A percentile compares a stretch with the other conserved stretches of the same genome.
These are phyloP conservation scores for Rhodotorula kratochvilovae DNA, from an alignment of 768 basidiomycete genomes.

Conservation along the genomic window DNA sequence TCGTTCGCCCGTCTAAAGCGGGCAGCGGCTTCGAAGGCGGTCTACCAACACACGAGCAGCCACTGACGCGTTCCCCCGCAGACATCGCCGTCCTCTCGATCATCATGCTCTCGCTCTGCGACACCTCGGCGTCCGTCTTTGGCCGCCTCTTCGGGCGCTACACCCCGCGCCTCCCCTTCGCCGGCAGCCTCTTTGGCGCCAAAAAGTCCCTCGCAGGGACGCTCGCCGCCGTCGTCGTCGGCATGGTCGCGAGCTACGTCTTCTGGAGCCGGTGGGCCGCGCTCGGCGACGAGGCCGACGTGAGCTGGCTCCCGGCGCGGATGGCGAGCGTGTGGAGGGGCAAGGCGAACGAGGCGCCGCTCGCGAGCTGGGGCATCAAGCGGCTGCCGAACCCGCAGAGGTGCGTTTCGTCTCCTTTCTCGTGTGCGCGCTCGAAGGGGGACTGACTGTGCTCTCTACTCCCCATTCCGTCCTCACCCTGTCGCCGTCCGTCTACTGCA, in stretches of 20 bases:
- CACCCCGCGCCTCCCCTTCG: slow-evolving; percentile 43
- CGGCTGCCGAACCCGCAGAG: slow-evolving; percentile 25
- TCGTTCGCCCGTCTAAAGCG: too few species aligned
- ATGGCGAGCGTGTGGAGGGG: slow-evolving; percentile 19
- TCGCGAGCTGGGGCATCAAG: slow-evolving; percentile 4
- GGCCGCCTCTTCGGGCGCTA: slow-evolving; percentile 43
- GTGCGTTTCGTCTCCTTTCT: neutral
- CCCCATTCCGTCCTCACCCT: neutral
- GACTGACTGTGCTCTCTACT: neutral
- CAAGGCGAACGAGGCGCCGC: neutral
- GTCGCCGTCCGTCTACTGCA: neutral
- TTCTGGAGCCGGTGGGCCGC: slow-evolving; percentile 39
- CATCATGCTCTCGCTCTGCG: slow-evolving; percentile 44
- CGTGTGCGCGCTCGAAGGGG: accelerated
- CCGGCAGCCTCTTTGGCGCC: slow-evolving; percentile 39
- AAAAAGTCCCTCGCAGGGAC: slow-evolving; percentile 44
- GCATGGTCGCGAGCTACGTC: slow-evolving; percentile 38
- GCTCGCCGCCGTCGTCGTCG: slow-evolving; percentile 36
- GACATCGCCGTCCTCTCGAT: slow-evolving; percentile 44
- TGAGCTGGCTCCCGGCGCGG: slow-evolving; percentile 38
- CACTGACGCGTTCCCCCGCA: slow-evolving; percentile 1
- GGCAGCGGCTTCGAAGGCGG: too few species aligned
- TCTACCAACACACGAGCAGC: too few species aligned
- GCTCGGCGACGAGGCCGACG: slow-evolving; percentile 39
- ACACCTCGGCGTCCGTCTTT: slow-evolving; percentile 44